Conservation (phyloP, 306 rosid species). For the Glycine tomentella region DNA sequence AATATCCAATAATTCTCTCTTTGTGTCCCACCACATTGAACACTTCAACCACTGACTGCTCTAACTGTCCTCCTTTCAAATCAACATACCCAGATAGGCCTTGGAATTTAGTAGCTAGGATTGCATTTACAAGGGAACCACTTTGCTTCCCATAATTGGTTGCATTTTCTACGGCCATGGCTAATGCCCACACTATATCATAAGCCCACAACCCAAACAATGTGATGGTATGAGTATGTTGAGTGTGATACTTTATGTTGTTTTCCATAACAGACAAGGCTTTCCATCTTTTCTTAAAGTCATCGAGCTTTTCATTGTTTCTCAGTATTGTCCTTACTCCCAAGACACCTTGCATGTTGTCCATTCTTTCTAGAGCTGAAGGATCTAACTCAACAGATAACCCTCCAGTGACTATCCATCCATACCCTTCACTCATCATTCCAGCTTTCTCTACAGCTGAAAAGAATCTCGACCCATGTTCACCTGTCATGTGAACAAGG, state of each 20-base stretch:
- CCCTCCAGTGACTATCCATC: background rate
- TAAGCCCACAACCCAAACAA: slow-evolving; percentile 7
- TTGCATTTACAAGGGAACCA: background rate
- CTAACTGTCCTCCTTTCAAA: background rate
- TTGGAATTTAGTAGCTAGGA: background rate
- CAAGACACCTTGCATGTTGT: slow-evolving; percentile 6
- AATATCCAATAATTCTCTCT: background rate
- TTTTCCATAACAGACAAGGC: background rate
- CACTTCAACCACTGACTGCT: background rate
- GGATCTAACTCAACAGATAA: background rate
- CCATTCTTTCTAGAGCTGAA: background rate
- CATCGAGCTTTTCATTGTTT: background rate
- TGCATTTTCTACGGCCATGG: background rate
- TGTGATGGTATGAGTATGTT: background rate
- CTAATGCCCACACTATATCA: background rate
- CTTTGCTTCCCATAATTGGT: background rate
- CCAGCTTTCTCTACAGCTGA: background rate
- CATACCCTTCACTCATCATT: slow-evolving; percentile 6
- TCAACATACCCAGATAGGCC: background rate
- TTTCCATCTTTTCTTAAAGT: slow-evolving; percentile 4
- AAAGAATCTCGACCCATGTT: background rate
- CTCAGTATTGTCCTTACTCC: background rate
- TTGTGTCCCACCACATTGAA: slow-evolving; percentile 4
- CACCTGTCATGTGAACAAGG: background rate
- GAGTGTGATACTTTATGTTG: background rate